Evolutionary conservation across 768 basidiomycete species (phyloP), one percentile per base, ranked within the genome.

Genomic region (Psilocybe cubensis): DNA sequence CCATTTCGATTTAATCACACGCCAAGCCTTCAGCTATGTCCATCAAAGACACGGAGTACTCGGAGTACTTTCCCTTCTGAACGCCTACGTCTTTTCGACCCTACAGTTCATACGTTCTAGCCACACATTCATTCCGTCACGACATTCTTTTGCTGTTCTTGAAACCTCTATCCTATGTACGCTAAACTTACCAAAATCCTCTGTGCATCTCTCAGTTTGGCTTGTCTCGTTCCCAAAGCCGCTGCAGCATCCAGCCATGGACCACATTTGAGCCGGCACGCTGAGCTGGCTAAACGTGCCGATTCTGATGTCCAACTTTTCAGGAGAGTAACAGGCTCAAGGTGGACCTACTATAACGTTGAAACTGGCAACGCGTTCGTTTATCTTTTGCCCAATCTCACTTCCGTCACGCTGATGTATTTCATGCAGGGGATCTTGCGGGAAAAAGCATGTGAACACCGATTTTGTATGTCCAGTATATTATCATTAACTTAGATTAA

Each of bases 281-380:
- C 78, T 53, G 79, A 81, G 40, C 63, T 86, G 44, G 81, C 82
- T 11, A 76, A 73, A 44, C 82, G 83, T 23, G 75, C 76, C 28
- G 69, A 72, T 43, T 76, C 75, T 23, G 72, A 79, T 52, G 66
- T 81, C 3, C 63, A 69, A n/a, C 63, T 82, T 44, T 70, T 72
- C 33, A 77, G 75, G 59, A 77, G 82, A 7, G 76, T 65, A 53
- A 50, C 57, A 35, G 53, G 60, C 52, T 68, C 80, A 2, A 78
- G 78, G 51, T 83, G 81, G 71, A 81, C 85, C 14, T 88, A 74
- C 60, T 88, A 86, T 65, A 77, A 78, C 43, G 66, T 68, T 12
- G 58, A 70, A 54, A 69, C 67, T 47, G 70, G 70, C 23, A 58
- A 48, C 42, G 63, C 63, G 65, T 68, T 38, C 44, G 23, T 17